These are phyloP conservation scores for Podaxis sp. DNA, from an alignment of 768 basidiomycete species.

Conservation along the genomic window DNA sequence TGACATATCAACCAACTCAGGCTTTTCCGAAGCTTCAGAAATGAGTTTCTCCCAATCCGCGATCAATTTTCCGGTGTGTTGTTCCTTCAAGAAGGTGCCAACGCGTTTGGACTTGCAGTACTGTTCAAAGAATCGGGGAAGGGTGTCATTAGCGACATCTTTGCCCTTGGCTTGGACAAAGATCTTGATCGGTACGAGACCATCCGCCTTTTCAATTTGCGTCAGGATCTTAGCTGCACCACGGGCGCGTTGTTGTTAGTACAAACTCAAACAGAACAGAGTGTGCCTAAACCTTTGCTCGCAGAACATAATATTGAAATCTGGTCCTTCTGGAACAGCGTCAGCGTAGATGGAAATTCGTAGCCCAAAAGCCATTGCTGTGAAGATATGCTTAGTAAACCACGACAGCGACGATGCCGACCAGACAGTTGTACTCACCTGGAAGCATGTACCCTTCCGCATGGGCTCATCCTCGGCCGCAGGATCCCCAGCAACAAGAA, in stretches of 20 bases:
- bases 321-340: conserved; percentile 78
- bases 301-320: conserved; percentile 82
- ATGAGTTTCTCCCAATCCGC: conserved; percentile 81
- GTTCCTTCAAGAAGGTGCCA: conserved; percentile 80
- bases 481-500: conserved; percentile 76
- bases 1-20: conserved; percentile 79
- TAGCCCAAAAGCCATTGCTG: conserved; percentile 97
- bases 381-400: conserved; percentile 21
- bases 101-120: conserved; percentile 66
- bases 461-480: conserved; percentile 87
- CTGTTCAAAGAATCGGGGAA: conserved; percentile 63
- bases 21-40: conserved; percentile 51
- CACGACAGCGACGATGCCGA: not conserved
- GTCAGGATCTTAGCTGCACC: conserved; percentile 78
- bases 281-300: conserved; percentile 68
- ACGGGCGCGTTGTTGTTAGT: conserved; percentile 10
- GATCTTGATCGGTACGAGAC: conserved; percentile 70
- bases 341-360: conserved; percentile 93
- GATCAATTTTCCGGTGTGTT: conserved; percentile 81
- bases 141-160: conserved; percentile 71
- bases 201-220: conserved; percentile 64
- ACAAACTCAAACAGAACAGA: conserved; percentile 3
- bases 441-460: conserved; percentile 87
- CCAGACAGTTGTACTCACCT: conserved; percentile 50
- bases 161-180: conserved; percentile 78